These are phyloP conservation scores for Fusarium anthophilum DNA, from an alignment of 2,329 filamentous ascomycete genomes.

Conservation along the genomic window DNA sequence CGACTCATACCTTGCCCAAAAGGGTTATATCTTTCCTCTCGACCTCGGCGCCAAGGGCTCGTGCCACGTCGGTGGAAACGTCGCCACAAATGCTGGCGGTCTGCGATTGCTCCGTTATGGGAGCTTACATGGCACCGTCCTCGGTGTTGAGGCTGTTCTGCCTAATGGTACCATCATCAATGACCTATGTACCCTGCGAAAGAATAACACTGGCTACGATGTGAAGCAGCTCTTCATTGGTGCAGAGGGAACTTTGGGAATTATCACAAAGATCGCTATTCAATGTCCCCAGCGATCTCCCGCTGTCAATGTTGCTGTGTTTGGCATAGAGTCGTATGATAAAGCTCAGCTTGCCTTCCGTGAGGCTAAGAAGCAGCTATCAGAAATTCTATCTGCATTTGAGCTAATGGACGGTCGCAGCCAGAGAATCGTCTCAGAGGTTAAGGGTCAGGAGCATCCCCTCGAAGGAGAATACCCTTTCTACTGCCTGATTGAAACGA, in stretches of 20 bases:
- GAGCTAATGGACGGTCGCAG: slow-evolving; percentile 93
- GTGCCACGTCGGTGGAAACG: slow-evolving; percentile 95
- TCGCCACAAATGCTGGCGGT: slow-evolving; percentile 94
- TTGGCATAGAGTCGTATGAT: slow-evolving; percentile 90
- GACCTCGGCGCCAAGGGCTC: slow-evolving; percentile 98
- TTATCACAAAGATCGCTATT: slow-evolving; percentile 91
- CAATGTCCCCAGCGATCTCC: slow-evolving; percentile 87
- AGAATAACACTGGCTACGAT: slow-evolving; percentile 99
- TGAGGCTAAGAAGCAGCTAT: slow-evolving; percentile 88
- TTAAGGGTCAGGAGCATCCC: slow-evolving; percentile 80
- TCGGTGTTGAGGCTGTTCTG: slow-evolving; percentile 92
- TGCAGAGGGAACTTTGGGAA: slow-evolving; percentile 91
- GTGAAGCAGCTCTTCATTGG: slow-evolving; percentile 97
- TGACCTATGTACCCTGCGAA: slow-evolving; percentile 86
- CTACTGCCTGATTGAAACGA: slow-evolving; percentile 97
- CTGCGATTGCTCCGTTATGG: slow-evolving; percentile 91
- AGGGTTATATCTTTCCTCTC: slow-evolving; percentile 89
- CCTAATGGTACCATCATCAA: slow-evolving; percentile 93
- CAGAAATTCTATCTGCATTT: slow-evolving; percentile 96
- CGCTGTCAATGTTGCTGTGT: slow-evolving; percentile 94
- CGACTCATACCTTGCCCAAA: slow-evolving; percentile 85
- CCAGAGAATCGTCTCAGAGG: slow-evolving; percentile 78
- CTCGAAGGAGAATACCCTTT: slow-evolving; percentile 88
- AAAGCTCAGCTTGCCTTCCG: slow-evolving; percentile 87
- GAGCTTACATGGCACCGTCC: slow-evolving; percentile 89